A percentile compares a stretch with the other conserved stretches of the same genome.
These are phyloP conservation scores for Byssoonygena ceratinophila DNA, from an alignment of 2,329 filamentous ascomycete species.

Conservation along the genomic window DNA sequence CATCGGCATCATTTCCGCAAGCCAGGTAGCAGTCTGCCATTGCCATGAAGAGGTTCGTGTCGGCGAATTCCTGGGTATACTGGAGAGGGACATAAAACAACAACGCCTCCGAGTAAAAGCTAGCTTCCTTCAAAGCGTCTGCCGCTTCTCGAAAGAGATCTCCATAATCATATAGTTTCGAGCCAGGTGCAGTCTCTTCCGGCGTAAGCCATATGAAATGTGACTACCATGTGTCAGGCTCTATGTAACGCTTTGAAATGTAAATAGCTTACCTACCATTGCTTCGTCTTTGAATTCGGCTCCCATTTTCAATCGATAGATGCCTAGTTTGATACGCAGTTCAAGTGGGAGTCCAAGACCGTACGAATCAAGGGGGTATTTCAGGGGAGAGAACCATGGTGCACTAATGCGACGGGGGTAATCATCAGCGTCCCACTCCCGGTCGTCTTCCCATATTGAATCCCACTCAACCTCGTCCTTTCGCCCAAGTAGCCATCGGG, in stretches of 20 bases:
- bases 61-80: conserved; percentile 37
- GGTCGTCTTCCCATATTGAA: conserved; percentile 57
- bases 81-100: conserved; percentile 48
- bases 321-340: conserved; percentile 69
- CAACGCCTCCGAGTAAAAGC: conserved; percentile 45
- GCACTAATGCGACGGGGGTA: conserved; percentile 54
- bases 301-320: conserved; percentile 66
- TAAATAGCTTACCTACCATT: conserved; percentile 44
- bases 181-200: conserved; percentile 42
- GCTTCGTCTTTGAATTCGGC: conserved; percentile 57
- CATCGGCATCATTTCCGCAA: conserved; percentile 53
- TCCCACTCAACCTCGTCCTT: conserved; percentile 70
- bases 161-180: conserved; percentile 53
- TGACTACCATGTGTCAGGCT: conserved; percentile 33
- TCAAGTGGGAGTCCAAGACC: conserved; percentile 67
- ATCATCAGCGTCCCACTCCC: conserved; percentile 76
- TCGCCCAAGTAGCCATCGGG: conserved; percentile 74
- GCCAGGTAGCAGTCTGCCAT: conserved; percentile 55
- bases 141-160: conserved; percentile 69
- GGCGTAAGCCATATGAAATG: conserved; percentile 64
- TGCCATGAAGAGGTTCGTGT: conserved; percentile 42
- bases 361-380: conserved; percentile 51
- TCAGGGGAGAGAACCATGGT: conserved; percentile 48
- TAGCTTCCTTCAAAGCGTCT: conserved; percentile 45
- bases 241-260: not conserved